Evolutionary conservation across 75 land plant genomes (phyloP), one percentile per base, ranked within the genome.

Genomic region (Isoetes taiwanensis): DNA sequence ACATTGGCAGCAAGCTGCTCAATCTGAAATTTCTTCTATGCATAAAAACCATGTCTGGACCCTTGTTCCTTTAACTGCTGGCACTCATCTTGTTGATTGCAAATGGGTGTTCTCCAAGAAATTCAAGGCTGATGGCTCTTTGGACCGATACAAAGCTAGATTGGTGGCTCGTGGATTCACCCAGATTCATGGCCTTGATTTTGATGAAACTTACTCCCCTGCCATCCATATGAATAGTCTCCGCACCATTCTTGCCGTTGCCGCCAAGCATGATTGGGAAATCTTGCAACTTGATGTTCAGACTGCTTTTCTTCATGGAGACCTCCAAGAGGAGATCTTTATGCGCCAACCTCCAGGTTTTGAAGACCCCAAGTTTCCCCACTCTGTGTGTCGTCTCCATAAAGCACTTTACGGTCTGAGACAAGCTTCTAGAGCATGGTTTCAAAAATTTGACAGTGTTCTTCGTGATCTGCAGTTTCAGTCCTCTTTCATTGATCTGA

Each of bases 111-210:
- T 54, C 30, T 4, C 56, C 25, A 20, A n/a, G 9, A 54, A 54
- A 28, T 3, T 28, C 5, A n/a, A 54, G 11, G 56, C 3, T n/a
- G 5, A 54, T n/a, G 56, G 56, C 4, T 3, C 12, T 8, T 3
- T 54, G 3, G 4, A 4, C 12, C 28, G 56, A 3, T 54, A 9
- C 30, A 54, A 54, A 28, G 56, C 23, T 4, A 3, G 30, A 24
- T 54, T 20, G 4, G 56, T 54, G 4, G 56, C 56, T 16, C 56
- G 30, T 14, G 56, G 56, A 10, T 54, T 54, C 30, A 25, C 6
- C 27, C 56, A 54, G 56, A 20, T 28, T 28, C 56, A 28, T 14
- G 56, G 56, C 2, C 9, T 48, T 9, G 52, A 48, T 48, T 48
- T 48, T 16, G 16, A 9, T 16, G 6, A n/a, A 16, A 48, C 52